A percentile compares a stretch with the other conserved stretches of the same genome.
These are phyloP conservation scores for Multifurca ochricompacta DNA, from an alignment of 768 basidiomycete genomes.

Conservation along the genomic window DNA sequence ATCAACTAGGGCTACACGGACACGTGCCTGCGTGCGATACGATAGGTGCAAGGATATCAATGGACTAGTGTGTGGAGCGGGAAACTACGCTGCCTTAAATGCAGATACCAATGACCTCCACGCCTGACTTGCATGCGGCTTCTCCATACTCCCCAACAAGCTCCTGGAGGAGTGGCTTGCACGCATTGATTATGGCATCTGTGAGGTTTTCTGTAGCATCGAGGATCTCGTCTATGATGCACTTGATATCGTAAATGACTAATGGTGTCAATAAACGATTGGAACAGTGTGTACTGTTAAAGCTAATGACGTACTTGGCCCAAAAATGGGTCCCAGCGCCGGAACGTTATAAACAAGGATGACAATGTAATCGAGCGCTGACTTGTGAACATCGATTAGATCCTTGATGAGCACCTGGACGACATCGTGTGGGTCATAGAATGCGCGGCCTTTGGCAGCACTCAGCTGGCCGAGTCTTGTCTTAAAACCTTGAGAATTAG, in stretches of 20 bases:
- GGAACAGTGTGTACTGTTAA: background rate
- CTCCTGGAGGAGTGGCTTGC: constrained; percentile 32
- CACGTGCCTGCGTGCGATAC: constrained; percentile 20
- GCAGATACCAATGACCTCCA: constrained; percentile 21
- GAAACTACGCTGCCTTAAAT: constrained; percentile 17
- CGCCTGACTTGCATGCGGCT: constrained; percentile 24
- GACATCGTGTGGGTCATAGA: constrained; percentile 38
- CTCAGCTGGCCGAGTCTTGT: constrained; percentile 26
- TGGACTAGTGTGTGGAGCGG: constrained; percentile 26
- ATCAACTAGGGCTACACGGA: constrained; percentile 18
- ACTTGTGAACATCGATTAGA: constrained; percentile 42
- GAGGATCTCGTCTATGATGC: constrained; percentile 44
- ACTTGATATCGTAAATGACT: constrained; percentile 59
- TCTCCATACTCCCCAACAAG: constrained; percentile 23
- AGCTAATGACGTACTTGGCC: constrained; percentile 35
- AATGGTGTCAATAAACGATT: background rate
- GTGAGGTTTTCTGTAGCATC: constrained; percentile 41
- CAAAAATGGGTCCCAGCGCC: constrained; percentile 42
- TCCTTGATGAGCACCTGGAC: constrained; percentile 45
- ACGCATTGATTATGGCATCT: constrained; percentile 38
- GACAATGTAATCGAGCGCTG: constrained; percentile 30
- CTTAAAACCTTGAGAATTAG: constrained; percentile 29
- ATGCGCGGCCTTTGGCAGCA: constrained; percentile 41
- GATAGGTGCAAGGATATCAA: constrained; percentile 28
- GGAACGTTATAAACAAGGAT: constrained; percentile 35